Base-by-base conservation (phyloP, 176 grass and related monocot species). In the Musa troglodytarum region DNA sequence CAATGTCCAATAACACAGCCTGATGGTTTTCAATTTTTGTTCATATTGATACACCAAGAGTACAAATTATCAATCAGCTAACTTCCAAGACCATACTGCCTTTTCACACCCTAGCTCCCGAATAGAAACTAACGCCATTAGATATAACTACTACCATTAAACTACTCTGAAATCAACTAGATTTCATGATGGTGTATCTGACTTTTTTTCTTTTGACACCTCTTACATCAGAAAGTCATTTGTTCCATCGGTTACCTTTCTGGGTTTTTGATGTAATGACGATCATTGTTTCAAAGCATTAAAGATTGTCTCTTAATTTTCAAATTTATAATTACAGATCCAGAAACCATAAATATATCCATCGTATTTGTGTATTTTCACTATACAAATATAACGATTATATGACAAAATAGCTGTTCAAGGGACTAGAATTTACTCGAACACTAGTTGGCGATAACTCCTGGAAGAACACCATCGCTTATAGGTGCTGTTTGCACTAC, bases 401-500 rank as follows among this genome's bases (percentile, higher is more conserved):
- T 66, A 73, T n/a, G 15, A 11, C 25, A 65, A 73, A 58, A 16
- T 26, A 7, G 10, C 17, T 53, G 2, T 13, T 56, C 17, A 62
- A 21, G 55, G 9, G 73, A 62, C 73, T 21, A 72, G 56, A 53
- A 52, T 53, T 86, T 97, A 97, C 93, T 90, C 85, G 24, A 92
- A 87, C 69, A 92, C 90, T 75, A 92, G 66, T 78, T 97, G 86
- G 28, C 90, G 89, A 88, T 84, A 82, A 97, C 73, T 74, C 93
- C 87, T 68, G 93, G 93, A 65, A 97, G 93, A 22, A 93, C 63
- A 23, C 86, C 93, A 55, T 92, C 85, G 83, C 73, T 83, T 55
- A 92, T 52, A 24, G 87, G 90, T 50, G 93, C 83, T 20, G 90
- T 90, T 85, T 97, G 90, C 68, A 97, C 85, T 80, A 90, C 85